Conservation (phyloP, 2,329 filamentous ascomycete genomes). For the Penicillium brevicompactum region DNA sequence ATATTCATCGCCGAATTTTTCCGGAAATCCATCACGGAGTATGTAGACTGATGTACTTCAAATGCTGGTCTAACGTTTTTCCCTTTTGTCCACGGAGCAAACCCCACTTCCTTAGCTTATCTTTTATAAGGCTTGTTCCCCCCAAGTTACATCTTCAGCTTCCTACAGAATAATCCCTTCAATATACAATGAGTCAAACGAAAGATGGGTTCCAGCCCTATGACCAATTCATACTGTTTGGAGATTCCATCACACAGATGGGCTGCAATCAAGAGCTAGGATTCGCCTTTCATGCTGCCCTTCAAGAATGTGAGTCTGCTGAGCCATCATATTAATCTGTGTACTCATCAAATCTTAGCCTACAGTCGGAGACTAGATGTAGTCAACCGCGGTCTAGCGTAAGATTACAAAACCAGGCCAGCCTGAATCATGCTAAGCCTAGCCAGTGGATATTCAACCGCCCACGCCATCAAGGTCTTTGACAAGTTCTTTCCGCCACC, state of each 20-base stretch:
- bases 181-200: not conserved
- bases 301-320: slow-evolving; percentile 66
- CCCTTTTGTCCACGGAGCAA: slow-evolving; percentile 17
- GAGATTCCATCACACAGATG: slow-evolving; percentile 83
- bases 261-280: slow-evolving; percentile 63
- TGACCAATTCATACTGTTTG: slow-evolving; percentile 79
- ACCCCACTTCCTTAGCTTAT: slow-evolving; percentile 1
- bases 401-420: slow-evolving; percentile 17
- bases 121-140: not conserved
- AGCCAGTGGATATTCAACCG: slow-evolving; percentile 75
- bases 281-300: slow-evolving; percentile 72
- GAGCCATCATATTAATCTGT: not conserved
- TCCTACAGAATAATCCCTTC: not conserved
- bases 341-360: slow-evolving; percentile 49
- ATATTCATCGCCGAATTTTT: no score
- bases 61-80: slow-evolving; percentile 5
- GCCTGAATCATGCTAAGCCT: slow-evolving; percentile 1
- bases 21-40: no score
- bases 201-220: slow-evolving; percentile 48
- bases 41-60: not conserved
- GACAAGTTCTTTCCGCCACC: slow-evolving; percentile 71
- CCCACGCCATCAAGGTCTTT: slow-evolving; percentile 70
- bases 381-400: slow-evolving; percentile 80
- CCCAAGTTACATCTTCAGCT: not conserved
- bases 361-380: slow-evolving; percentile 80